Evolutionary conservation across 2,329 filamentous ascomycete genomes (phyloP).

Genomic region (Neonectria neomacrospora): DNA sequence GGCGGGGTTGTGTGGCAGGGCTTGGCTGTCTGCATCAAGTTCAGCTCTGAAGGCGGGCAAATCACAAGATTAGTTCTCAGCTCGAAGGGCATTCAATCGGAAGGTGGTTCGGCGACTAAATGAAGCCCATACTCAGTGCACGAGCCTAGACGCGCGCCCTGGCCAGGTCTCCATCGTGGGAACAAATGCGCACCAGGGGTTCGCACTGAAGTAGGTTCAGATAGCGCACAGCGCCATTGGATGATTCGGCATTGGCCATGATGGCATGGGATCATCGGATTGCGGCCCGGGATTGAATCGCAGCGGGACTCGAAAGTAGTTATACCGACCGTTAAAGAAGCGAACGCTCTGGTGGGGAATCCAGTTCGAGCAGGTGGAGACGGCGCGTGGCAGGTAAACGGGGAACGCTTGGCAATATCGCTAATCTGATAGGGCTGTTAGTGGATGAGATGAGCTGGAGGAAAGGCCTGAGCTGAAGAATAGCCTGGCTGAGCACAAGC

Average conservation of each 20-base stretch:
- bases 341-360: neutral
- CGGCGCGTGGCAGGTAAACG: neutral
- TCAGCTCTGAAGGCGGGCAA: slow-evolving; percentile 11
- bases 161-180: slow-evolving; percentile 12
- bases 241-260: slow-evolving; percentile 16
- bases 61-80: slow-evolving; percentile 19
- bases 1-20: slow-evolving; percentile 1
- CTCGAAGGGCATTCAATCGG: neutral
- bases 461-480: neutral
- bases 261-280: neutral
- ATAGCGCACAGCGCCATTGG: slow-evolving; percentile 2
- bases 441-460: slow-evolving; percentile 2
- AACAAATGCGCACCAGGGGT: slow-evolving; percentile 6
- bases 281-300: neutral
- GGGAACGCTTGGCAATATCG: neutral
- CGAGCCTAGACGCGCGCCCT: slow-evolving; percentile 1
- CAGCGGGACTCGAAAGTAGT: neutral
- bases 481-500: slow-evolving; percentile 7
- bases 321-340: too few relatives aligned
- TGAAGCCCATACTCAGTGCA: slow-evolving; percentile 16
- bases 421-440: slow-evolving; percentile 28
- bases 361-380: slow-evolving; percentile 5
- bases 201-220: slow-evolving; percentile 20
- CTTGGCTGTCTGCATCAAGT: slow-evolving; percentile 6
- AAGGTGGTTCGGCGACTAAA: slow-evolving; percentile 14